Evolutionary conservation across 2,329 filamentous ascomycete genomes (phyloP).

Genomic region (Sarocladium brachiariae): DNA sequence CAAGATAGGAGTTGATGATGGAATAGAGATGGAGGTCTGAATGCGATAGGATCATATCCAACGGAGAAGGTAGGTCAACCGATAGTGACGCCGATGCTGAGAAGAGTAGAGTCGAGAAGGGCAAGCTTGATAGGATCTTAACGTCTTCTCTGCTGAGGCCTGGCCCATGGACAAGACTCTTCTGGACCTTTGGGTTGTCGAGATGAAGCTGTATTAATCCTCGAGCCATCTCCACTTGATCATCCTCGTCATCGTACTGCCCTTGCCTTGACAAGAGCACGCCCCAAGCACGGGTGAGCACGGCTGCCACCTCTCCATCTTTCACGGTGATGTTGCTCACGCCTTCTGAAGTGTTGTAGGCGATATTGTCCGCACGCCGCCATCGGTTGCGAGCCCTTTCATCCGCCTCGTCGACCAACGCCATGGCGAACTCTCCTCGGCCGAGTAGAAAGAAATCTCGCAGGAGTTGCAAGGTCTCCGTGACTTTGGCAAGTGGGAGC

Average conservation of each 20-base stretch:
- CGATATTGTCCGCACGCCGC: constrained; percentile 53
- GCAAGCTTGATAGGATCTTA: constrained; percentile 38
- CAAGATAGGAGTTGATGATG: constrained; percentile 77
- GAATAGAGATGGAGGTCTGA: constrained; percentile 76
- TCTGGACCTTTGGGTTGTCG: constrained; percentile 35
- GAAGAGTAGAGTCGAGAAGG: constrained; percentile 77
- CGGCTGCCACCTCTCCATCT: constrained; percentile 75
- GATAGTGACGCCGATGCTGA: constrained; percentile 64
- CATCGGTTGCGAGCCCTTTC: constrained; percentile 69
- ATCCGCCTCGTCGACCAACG: constrained; percentile 79
- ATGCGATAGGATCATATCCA: constrained; percentile 79
- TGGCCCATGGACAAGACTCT: constrained; percentile 25
- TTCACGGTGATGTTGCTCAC: constrained; percentile 57
- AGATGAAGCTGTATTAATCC: constrained; percentile 65
- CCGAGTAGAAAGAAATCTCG: constrained; percentile 83
- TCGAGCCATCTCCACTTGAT: constrained; percentile 75
- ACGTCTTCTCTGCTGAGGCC: constrained; percentile 26
- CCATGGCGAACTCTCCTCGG: constrained; percentile 85
- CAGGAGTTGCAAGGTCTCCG: constrained; percentile 69
- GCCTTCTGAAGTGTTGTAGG: constrained; percentile 47
- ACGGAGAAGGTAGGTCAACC: constrained; percentile 66
- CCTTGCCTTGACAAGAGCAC: constrained; percentile 69
- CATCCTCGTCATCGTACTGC: constrained; percentile 68
- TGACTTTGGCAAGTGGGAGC: constrained; percentile 68
- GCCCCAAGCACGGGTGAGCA: constrained; percentile 72